phyloP scores from a whole-genome alignment of 2,329 filamentous ascomycete genomes.

The Phyllosticta citribraziliensis region DNA sequence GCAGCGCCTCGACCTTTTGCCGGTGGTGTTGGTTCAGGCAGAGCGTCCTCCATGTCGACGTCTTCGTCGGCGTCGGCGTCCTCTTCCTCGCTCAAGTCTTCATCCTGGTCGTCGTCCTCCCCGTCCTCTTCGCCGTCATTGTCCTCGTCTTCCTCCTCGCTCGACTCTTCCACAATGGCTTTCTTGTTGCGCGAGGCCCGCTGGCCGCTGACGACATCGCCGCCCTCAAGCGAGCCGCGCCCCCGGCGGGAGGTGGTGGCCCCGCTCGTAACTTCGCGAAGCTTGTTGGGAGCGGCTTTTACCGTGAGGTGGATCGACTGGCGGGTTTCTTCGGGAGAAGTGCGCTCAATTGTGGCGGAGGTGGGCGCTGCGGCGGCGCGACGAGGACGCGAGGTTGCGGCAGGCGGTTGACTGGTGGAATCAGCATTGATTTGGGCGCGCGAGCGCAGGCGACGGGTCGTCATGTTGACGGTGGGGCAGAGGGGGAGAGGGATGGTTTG shows the following conservation, averaged over 20 bases:
- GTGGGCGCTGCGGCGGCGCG: constrained; percentile 21
- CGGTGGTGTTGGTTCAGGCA: constrained; percentile 19
- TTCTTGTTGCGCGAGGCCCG: constrained; percentile 29
- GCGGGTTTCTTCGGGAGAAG: constrained; percentile 32
- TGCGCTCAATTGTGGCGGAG: constrained; percentile 25
- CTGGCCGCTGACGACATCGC: constrained; percentile 26
- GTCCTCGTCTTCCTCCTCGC: constrained; percentile 32
- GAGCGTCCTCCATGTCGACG: constrained; percentile 16
- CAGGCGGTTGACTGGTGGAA: constrained; percentile 24
- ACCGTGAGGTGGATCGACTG: constrained; percentile 40
- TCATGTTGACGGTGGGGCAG: constrained; percentile 12
- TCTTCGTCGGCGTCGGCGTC: constrained; percentile 18
- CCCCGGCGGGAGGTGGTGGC: constrained; percentile 17
- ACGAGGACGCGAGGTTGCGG: constrained; percentile 27
- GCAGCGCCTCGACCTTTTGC: constrained; percentile 9
- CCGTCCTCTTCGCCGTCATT: constrained; percentile 29
- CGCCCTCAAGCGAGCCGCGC: constrained; percentile 17
- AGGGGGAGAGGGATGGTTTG: constrained; percentile 1
- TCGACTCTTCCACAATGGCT: constrained; percentile 30
- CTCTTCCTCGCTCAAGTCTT: constrained; percentile 28
- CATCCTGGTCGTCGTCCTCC: constrained; percentile 28
- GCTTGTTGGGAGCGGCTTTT: constrained; percentile 40
- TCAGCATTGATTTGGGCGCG: constrained; percentile 19
- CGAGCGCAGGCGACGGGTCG: constrained; percentile 28
- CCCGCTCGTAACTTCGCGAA: constrained; percentile 37